A percentile compares a stretch with the other conserved stretches of the same genome.
Conservation (phyloP, 768 basidiomycete genomes). For the Pleurotus citrinopileatus region DNA sequence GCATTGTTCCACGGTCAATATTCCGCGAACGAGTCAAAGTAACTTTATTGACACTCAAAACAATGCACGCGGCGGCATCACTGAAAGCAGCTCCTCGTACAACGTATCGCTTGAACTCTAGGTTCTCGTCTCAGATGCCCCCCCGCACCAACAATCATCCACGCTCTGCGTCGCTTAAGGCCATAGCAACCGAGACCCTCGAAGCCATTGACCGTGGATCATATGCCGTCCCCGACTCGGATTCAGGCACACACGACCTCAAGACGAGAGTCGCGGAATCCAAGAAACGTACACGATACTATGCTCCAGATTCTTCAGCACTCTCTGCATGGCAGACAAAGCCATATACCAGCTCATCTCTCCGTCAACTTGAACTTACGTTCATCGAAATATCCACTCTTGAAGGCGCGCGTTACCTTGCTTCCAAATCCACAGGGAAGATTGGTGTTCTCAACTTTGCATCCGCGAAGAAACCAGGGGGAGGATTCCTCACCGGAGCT, state of each 20-base stretch:
- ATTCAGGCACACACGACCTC: slow-evolving; percentile 24
- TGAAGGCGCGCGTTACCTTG: slow-evolving; percentile 49
- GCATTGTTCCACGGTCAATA: too few relatives aligned
- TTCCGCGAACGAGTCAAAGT: too few relatives aligned
- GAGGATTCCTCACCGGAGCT: slow-evolving; percentile 71
- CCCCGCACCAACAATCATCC: slow-evolving; percentile 14
- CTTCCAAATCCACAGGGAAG: slow-evolving; percentile 18
- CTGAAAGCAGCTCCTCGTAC: too few relatives aligned
- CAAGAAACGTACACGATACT: slow-evolving; percentile 47
- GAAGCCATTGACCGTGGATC: slow-evolving; percentile 45
- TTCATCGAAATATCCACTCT: slow-evolving; percentile 64
- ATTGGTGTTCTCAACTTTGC: slow-evolving; percentile 77
- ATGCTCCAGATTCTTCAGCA: slow-evolving; percentile 40
- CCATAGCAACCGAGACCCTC: slow-evolving; percentile 52
- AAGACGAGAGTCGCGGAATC: slow-evolving; percentile 21
- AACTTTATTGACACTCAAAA: too few relatives aligned
- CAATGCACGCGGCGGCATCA: too few relatives aligned
- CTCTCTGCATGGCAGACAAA: slow-evolving; percentile 42
- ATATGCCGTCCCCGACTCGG: slow-evolving; percentile 24
- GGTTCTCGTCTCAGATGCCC: not conserved
- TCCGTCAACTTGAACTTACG: slow-evolving; percentile 31
- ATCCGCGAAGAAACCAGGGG: slow-evolving; percentile 71
- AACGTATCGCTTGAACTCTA: too few relatives aligned
- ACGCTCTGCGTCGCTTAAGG: slow-evolving; percentile 26
- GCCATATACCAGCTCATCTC: slow-evolving; percentile 10